Evolutionary conservation across 352 stramenopile genomes (phyloP), one percentile per base, ranked within the genome.

Genomic region (Phytophthora syringae): DNA sequence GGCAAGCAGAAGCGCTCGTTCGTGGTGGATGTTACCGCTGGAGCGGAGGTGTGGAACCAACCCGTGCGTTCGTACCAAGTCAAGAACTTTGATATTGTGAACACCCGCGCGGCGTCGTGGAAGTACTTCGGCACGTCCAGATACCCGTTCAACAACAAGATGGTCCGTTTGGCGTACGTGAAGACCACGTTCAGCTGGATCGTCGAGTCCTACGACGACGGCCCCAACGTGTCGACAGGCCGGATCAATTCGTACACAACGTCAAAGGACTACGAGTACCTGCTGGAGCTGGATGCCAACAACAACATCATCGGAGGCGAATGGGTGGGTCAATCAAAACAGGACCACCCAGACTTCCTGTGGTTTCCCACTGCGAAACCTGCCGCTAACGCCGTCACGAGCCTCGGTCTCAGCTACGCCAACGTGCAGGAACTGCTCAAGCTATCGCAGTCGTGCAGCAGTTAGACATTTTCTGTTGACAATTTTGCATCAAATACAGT

Each of bases 291-390:
- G 5, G 72, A 80, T 43, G 43, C 32, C 36, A 44, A 60, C 39
- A 47, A 75, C 49, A 70, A 76, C 39, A 77, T 80, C 47, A 69
- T 80, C 28, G 72, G 72, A 37, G 72, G 72, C 6, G 72, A 78
- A 20, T 78, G 72, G 69, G 58, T 78, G 20, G 64, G 60, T 20
- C 36, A 58, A 7, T 74, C 65, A 7, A 62, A 67, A 20, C 48
- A 70, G 7, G 59, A 75, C 36, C 69, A 80, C 43, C 60, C 69
- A 1, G 72, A 78, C 21, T 80, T 80, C 21, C 39, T 80, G 37
- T 78, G 72, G 72, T 68, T 74, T 21, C 47, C 71, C 4, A 78
- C 53, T 3, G 36, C 7, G 11, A 78, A 75, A 22, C 70, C 74
- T 7, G 45, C 37, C 34, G 47, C 48, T 10, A 48, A 59, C 22